Evolutionary conservation across 179 eudicot genomes (phyloP).

Genomic region (Patellifolia procumbens): DNA sequence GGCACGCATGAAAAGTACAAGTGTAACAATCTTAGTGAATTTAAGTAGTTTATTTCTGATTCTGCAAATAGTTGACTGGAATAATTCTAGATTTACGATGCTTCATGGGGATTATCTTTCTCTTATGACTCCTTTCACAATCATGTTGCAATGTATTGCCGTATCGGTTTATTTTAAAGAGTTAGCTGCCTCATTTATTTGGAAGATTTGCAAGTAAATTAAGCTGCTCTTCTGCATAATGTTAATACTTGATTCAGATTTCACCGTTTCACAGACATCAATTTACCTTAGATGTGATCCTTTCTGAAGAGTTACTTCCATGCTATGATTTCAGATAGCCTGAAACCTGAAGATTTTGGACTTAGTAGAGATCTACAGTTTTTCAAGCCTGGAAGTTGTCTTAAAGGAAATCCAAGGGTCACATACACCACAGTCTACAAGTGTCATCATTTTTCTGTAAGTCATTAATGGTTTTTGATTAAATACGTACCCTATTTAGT

Average conservation of each 20-base stretch:
- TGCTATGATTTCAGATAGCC: constrained; percentile 44
- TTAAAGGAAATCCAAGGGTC: constrained; percentile 49
- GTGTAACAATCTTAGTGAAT: too few species aligned
- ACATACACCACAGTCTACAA: constrained; percentile 62
- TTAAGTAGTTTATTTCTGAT: not conserved
- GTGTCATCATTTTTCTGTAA: constrained; percentile 62
- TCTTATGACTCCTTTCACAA: not conserved
- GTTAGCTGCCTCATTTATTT: not conserved
- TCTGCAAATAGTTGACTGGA: not conserved
- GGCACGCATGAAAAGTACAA: too few species aligned
- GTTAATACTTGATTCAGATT: not conserved
- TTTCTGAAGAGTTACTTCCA: not conserved
- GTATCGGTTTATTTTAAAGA: not conserved
- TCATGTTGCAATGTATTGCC: not conserved
- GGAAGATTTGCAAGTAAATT: not conserved
- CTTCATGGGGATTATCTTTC: not conserved
- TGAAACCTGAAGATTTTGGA: constrained; percentile 84
- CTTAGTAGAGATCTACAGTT: constrained; percentile 61
- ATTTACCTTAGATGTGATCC: not conserved
- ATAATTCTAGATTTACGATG: not conserved
- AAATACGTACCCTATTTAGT: not conserved
- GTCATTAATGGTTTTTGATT: constrained; percentile 6
- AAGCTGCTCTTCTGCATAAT: not conserved
- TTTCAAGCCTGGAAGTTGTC: constrained; percentile 44
- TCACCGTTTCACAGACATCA: not conserved